Evolutionary conservation across 495 filamentous ascomycete genomes (phyloP).

Genomic region (Penicillium soppii): DNA sequence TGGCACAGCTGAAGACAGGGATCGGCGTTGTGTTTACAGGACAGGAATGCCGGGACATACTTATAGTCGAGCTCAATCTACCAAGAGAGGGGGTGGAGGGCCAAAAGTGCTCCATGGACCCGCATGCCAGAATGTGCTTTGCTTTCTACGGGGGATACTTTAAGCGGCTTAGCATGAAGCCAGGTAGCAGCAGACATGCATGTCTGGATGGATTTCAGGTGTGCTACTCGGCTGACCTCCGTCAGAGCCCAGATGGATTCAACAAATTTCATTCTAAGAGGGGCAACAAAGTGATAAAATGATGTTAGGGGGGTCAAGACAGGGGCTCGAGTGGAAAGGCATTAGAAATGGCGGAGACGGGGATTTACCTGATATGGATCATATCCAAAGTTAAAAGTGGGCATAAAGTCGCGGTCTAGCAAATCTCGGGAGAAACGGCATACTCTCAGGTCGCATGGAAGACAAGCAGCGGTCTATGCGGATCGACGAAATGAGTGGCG

Average conservation of each 20-base stretch:
- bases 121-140: conserved; percentile 27
- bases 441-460: conserved; percentile 18
- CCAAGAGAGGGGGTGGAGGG: conserved; percentile 9
- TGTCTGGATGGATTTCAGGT: conserved; percentile 11
- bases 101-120: conserved; percentile 11
- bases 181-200: conserved; percentile 24
- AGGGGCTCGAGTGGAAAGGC: not conserved
- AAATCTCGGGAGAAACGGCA: not conserved
- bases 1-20: conserved; percentile 16
- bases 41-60: conserved; percentile 35
- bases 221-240: conserved; percentile 23
- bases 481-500: conserved; percentile 17
- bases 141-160: conserved; percentile 8
- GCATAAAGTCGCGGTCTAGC: conserved; percentile 11
- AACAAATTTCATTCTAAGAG: conserved; percentile 16
- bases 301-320: conserved; percentile 13
- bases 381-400: conserved; percentile 6
- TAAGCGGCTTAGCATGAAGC: conserved; percentile 14
- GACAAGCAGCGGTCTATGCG: conserved; percentile 32
- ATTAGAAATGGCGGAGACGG: not conserved
- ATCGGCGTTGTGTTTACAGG: conserved; percentile 29
- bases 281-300: conserved; percentile 5
- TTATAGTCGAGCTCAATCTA: conserved; percentile 29
- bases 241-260: conserved; percentile 12
- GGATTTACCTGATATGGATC: conserved; percentile 3